phyloP scores from a whole-genome alignment of 2,329 filamentous ascomycete genomes.

The Aspergillus unguis region DNA sequence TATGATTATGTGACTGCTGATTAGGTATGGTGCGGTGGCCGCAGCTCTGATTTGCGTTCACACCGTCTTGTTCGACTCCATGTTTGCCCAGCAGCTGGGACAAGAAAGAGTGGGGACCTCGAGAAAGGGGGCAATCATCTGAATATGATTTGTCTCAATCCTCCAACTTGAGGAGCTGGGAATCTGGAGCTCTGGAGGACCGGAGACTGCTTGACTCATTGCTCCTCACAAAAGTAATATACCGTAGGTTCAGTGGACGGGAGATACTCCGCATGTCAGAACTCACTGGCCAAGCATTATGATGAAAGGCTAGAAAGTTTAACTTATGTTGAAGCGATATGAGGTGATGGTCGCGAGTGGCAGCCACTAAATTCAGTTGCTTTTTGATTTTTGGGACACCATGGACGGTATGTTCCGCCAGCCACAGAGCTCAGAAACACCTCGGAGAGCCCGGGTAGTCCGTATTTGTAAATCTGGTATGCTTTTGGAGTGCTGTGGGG shows the following conservation, averaged over 20 bases:
- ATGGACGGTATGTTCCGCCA: constrained; percentile 12
- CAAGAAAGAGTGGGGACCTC: constrained; percentile 3
- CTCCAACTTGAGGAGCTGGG: not conserved
- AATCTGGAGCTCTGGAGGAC: not conserved
- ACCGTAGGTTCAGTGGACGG: not conserved
- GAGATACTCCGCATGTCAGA: constrained; percentile 3
- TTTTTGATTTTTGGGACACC: constrained; percentile 2
- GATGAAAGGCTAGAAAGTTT: not conserved
- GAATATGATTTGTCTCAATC: constrained; percentile 6
- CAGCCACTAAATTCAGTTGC: constrained; percentile 9
- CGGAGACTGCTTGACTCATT: not conserved
- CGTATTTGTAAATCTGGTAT: not conserved
- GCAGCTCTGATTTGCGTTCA: not conserved
- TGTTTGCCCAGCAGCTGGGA: constrained; percentile 3
- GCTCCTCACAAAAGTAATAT: not conserved
- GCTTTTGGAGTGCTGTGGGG: not conserved
- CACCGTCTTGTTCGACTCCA: constrained; percentile 1
- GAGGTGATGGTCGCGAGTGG: not conserved
- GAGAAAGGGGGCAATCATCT: constrained; percentile 3
- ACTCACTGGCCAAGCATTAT: constrained; percentile 1
- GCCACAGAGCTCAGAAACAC: constrained; percentile 10
- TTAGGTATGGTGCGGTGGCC: not conserved
- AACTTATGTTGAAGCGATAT: constrained; percentile 3
- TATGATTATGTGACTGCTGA: constrained; percentile 5
- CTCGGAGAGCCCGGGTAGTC: not conserved